A percentile compares a stretch with the other conserved stretches of the same genome.
phyloP scores from a whole-genome alignment of 2,329 filamentous ascomycete genomes.

The Elsinoe batatas region DNA sequence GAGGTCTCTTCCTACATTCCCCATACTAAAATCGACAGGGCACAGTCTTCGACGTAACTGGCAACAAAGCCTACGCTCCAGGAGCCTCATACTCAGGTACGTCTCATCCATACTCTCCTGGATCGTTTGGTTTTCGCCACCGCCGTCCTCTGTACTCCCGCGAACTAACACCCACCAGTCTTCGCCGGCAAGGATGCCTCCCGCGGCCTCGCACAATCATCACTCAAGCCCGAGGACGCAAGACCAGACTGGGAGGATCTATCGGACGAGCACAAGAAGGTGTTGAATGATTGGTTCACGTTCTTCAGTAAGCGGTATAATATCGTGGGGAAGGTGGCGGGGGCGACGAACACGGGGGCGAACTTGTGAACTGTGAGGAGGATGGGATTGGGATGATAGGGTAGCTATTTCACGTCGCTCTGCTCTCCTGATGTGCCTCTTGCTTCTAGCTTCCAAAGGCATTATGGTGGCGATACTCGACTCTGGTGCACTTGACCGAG shows the following conservation, averaged over 20 bases:
- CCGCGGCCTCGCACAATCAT: constrained; percentile 78
- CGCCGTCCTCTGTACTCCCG: background rate
- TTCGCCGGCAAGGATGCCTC: constrained; percentile 95
- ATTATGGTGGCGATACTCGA: no score
- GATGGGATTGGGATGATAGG: no score
- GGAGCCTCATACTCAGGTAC: constrained; percentile 78
- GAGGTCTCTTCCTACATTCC: no score
- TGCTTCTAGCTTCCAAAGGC: no score
- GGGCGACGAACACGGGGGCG: constrained; percentile 22
- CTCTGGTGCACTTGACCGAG: no score
- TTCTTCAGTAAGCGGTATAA: constrained; percentile 98
- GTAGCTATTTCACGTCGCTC: no score
- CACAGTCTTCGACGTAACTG: constrained; percentile 86
- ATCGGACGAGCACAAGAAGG: constrained; percentile 71
- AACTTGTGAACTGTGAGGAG: background rate
- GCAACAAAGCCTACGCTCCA: constrained; percentile 76
- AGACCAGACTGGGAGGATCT: constrained; percentile 73
- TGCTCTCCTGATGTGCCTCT: no score
- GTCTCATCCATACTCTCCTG: constrained; percentile 21
- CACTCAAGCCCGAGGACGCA: constrained; percentile 76
- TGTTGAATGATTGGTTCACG: constrained; percentile 83
- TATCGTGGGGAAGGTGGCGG: constrained; percentile 53
- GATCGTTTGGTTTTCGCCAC: background rate
- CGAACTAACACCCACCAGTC: constrained; percentile 44
- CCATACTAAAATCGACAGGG: constrained; percentile 45